A percentile compares a stretch with the other conserved stretches of the same genome.
These are phyloP conservation scores for Tritrichomonas foetus DNA, from an alignment of 208 protist species.

Conservation along the genomic window DNA sequence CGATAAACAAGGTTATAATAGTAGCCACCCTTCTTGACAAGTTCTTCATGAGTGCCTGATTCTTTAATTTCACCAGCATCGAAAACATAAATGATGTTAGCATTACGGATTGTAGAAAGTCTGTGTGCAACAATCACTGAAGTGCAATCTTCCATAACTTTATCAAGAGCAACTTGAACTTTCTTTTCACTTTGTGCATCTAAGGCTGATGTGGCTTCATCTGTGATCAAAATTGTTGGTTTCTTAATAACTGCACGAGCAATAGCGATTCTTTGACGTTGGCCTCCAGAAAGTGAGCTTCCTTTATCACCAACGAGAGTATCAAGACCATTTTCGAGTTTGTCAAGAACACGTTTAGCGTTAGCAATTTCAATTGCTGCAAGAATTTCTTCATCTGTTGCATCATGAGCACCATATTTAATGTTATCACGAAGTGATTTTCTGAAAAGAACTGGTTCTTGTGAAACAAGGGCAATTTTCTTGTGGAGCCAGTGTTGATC, in stretches of 20 bases:
- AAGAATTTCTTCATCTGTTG: conserved; percentile 47
- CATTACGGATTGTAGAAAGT: too few species aligned
- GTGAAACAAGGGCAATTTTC: conserved; percentile 51
- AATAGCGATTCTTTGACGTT: too few species aligned
- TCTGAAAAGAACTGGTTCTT: conserved; percentile 60
- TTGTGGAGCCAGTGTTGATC: conserved; percentile 59
- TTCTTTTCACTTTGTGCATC: too few species aligned
- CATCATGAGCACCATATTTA: conserved; percentile 51
- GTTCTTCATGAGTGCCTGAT: not conserved
- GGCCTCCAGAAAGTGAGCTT: not conserved
- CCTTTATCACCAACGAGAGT: conserved; percentile 51
- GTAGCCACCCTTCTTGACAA: not conserved
- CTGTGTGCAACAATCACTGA: too few species aligned
- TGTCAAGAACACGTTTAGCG: conserved; percentile 58
- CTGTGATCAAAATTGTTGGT: not conserved
- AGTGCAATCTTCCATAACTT: too few species aligned
- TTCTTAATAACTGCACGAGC: not conserved
- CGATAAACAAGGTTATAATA: not conserved
- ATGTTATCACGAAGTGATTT: conserved; percentile 58
- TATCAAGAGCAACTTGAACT: too few species aligned
- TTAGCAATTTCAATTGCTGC: conserved; percentile 56
- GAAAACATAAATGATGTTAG: too few species aligned
- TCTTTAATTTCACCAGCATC: too few species aligned
- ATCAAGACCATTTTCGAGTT: conserved; percentile 51
- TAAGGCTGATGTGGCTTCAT: too few species aligned